Base-by-base conservation (phyloP, 176 grass and related monocot genomes). In the Musa acuminata region DNA sequence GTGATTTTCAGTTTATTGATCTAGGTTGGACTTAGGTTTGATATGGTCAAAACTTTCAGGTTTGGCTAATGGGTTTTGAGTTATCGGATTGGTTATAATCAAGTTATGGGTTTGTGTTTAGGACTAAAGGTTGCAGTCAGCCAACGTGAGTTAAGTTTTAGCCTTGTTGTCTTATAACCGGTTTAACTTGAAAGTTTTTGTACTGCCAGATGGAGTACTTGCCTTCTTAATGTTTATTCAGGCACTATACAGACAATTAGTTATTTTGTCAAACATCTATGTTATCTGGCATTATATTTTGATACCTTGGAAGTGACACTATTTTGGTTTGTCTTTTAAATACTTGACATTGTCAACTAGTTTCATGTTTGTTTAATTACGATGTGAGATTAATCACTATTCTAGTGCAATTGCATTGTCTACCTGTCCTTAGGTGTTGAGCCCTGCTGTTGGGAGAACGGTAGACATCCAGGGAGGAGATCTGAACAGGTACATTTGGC, bases 401-500 rank as follows among this genome's bases (percentile, higher is more conserved):
- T 60, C 64, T 75, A 77, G 80, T 1, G 64, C 74, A 67, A 77
- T 86, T 12, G 13, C 19, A 83, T 26, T 58, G 26, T 14, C 64
- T 29, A 25, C 23, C 29, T 35, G 29, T 67, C 23, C 11, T 53
- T 83, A 96, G 90, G 88, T 79, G 75, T 72, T 88, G 77, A 98
- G 90, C 74, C 86, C 87, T 71, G 87, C 88, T 54, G 71, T 79
- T 52, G 83, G 88, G 78, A 88, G 75, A 76, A 22, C 58, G 55
- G 67, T 69, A 69, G 85, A 87, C 86, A 64, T 58, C 79, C 86
- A 85, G 80, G 73, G 67, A 70, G 82, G 77, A 73, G 90, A 89
- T 75, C 83, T 86, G 80, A 85, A 63, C 78, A 91, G 90, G 94
- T 93, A 89, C 78, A 55, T 64, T 69, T 50, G 17, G 8, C 8